Evolutionary conservation across 75 land plant genomes (phyloP).

Genomic region (Pinus tabuliformis): DNA sequence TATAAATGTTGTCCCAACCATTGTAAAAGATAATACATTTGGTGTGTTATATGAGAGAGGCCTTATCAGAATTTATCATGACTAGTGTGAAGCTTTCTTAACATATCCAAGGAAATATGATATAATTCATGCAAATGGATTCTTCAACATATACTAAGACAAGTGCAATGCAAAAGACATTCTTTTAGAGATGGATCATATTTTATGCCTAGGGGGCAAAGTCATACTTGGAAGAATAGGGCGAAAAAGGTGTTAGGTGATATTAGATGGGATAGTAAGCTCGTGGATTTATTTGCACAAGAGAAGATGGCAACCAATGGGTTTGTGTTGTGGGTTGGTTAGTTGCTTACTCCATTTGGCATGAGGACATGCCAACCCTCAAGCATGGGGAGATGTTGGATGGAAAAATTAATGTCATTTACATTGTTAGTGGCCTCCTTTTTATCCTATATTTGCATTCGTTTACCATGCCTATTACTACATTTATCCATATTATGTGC

Average conservation of each 20-base stretch:
- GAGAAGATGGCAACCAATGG: too few relatives aligned
- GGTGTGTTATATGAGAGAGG: slow-evolving; percentile 91
- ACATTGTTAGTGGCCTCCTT: too few relatives aligned
- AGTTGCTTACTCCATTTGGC: too few relatives aligned
- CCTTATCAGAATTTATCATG: slow-evolving; percentile 88
- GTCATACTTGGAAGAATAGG: slow-evolving; percentile 66
- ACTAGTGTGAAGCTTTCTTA: slow-evolving; percentile 40
- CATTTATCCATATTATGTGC: too few relatives aligned
- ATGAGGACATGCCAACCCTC: too few relatives aligned
- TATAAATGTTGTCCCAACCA: slow-evolving; percentile 84
- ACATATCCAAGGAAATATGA: too few relatives aligned
- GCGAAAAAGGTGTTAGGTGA: slow-evolving; percentile 56
- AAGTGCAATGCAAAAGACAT: slow-evolving; percentile 76
- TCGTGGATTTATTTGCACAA: slow-evolving; percentile 38
- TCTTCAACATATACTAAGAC: not conserved
- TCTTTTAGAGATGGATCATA: slow-evolving; percentile 88
- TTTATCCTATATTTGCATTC: too few relatives aligned
- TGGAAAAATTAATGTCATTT: too few relatives aligned
- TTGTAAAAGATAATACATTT: slow-evolving; percentile 69
- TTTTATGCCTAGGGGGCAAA: slow-evolving; percentile 82
- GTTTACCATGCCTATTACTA: too few relatives aligned
- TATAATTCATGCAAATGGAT: too few relatives aligned
- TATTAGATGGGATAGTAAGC: slow-evolving; percentile 72
- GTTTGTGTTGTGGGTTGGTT: too few relatives aligned
- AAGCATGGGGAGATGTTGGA: too few relatives aligned